Percentiles rank a stretch among this genome's conserved stretches.
Conservation (phyloP, 208 protist species). For the Leishmania aethiopica region DNA sequence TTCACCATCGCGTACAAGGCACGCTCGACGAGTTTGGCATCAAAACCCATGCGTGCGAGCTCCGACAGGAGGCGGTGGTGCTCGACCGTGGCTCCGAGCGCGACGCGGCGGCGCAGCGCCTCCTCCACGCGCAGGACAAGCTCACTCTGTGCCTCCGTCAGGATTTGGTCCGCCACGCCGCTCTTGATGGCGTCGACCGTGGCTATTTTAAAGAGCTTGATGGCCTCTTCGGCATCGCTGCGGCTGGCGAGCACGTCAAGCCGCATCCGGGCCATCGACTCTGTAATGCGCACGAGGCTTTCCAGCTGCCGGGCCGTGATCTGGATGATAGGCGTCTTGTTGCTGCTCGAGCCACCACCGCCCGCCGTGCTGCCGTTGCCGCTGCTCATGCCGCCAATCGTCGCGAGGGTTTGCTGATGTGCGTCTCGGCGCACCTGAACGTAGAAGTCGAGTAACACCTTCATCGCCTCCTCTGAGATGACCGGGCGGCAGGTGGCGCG, state of each 20-base stretch:
- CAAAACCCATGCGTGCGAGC: slow-evolving; percentile 85
- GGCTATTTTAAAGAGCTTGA: slow-evolving; percentile 95
- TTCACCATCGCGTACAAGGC: slow-evolving; percentile 90
- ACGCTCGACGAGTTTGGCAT: slow-evolving; percentile 82
- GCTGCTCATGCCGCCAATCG: slow-evolving; percentile 28
- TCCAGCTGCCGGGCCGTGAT: slow-evolving; percentile 97
- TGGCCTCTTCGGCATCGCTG: slow-evolving; percentile 94
- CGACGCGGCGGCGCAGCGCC: slow-evolving; percentile 78
- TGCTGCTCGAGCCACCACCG: slow-evolving; percentile 29
- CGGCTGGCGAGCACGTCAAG: slow-evolving; percentile 87
- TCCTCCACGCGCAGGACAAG: slow-evolving; percentile 86
- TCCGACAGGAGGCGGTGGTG: slow-evolving; percentile 80
- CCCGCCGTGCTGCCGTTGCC: slow-evolving; percentile 1
- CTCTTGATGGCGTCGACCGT: slow-evolving; percentile 94
- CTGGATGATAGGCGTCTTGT: slow-evolving; percentile 86
- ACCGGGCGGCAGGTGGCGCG: slow-evolving; percentile 87
- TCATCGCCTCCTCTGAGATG: slow-evolving; percentile 93
- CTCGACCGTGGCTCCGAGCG: slow-evolving; percentile 86
- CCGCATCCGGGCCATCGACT: slow-evolving; percentile 97
- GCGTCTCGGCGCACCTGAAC: slow-evolving; percentile 92
- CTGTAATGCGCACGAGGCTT: slow-evolving; percentile 97
- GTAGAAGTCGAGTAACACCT: slow-evolving; percentile 96
- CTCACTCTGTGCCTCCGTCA: slow-evolving; percentile 88
- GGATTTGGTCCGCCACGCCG: slow-evolving; percentile 69
- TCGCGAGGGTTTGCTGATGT: slow-evolving; percentile 76